Conservation (phyloP, 2,329 filamentous ascomycete genomes). For the Coleophoma crateriformis region DNA sequence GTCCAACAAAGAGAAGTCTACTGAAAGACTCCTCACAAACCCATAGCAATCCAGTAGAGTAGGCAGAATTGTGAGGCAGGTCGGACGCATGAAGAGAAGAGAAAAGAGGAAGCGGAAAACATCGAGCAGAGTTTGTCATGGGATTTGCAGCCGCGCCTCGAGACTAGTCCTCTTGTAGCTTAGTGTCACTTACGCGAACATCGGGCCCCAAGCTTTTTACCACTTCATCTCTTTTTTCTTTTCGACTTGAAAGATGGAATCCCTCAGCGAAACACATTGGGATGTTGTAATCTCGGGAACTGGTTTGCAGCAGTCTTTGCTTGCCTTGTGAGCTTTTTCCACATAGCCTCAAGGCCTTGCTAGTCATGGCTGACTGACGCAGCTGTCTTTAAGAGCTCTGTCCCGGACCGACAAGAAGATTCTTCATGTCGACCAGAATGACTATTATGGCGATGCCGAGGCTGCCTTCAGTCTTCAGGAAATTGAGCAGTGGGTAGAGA, state of each 20-base stretch:
- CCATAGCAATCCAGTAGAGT: constrained; percentile 22
- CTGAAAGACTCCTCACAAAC: constrained; percentile 43
- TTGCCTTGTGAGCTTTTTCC: constrained; percentile 59
- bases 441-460: constrained; percentile 82
- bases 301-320: constrained; percentile 70
- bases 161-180: constrained; percentile 5
- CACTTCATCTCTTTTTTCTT: constrained; percentile 9
- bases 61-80: constrained; percentile 29
- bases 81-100: constrained; percentile 32
- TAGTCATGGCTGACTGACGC: constrained; percentile 65
- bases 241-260: constrained; percentile 53
- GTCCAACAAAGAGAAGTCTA: constrained; percentile 50
- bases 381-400: constrained; percentile 67
- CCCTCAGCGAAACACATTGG: constrained; percentile 68
- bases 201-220: constrained; percentile 2
- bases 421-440: constrained; percentile 81
- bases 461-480: constrained; percentile 83
- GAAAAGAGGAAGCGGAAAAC: constrained; percentile 18
- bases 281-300: constrained; percentile 77
- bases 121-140: not conserved
- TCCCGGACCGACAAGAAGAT: constrained; percentile 90
- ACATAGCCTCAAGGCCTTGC: constrained; percentile 10
- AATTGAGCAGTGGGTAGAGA: constrained; percentile 66
- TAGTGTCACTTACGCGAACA: constrained; percentile 11
- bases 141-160: not conserved